Evolutionary conservation across 176 grass and related monocot genomes (phyloP), one percentile per base, ranked within the genome.

Genomic region (Zoysia japonica): DNA sequence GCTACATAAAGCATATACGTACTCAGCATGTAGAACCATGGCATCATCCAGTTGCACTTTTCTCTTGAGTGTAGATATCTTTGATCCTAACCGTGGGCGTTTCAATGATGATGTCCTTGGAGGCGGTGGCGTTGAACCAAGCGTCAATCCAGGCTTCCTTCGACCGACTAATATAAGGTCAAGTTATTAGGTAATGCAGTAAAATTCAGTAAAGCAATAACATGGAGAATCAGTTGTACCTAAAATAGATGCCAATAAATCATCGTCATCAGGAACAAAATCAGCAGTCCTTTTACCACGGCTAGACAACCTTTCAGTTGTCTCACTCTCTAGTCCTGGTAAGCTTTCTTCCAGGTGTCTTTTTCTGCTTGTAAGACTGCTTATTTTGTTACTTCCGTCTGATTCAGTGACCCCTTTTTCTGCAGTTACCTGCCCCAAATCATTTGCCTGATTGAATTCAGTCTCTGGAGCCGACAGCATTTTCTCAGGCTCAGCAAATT

Each of bases 21-120:
- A 99, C 96, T 99, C 96, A 71, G 96, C 96, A 86, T 96, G 92
- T 78, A 99, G 92, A 72, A 99, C 88, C 88, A 92, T 96, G 71
- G 88, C 88, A 82, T 99, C 96, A 74, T 99, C 96, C 61, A 88
- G 68, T 82, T 89, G 85, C 68, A 89, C 93, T 84, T 95, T 99
- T 80, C 90, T 92, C 88, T 99, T 99, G 8, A 75, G 81, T 41
- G 74, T 87, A 46, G 66, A 52, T 1, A 20, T 73, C 83, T 79
- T 99, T 0, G 88, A 80, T 71, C 79, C 82, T 82, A 95, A 81
- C 65, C 87, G 87, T 39, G 83, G 92, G 40, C 96, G 96, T 81
- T 99, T 99, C 74, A 82, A 57, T 67, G 82, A 85, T 79, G 87
- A 80, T 56, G 82, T 68, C 65, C 87, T 99, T 13, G 76, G 73